Percentiles rank a stretch among this genome's conserved stretches.
phyloP scores from a whole-genome alignment of 1,284 basidiomycete genomes.

The Macrocybe sp. region DNA sequence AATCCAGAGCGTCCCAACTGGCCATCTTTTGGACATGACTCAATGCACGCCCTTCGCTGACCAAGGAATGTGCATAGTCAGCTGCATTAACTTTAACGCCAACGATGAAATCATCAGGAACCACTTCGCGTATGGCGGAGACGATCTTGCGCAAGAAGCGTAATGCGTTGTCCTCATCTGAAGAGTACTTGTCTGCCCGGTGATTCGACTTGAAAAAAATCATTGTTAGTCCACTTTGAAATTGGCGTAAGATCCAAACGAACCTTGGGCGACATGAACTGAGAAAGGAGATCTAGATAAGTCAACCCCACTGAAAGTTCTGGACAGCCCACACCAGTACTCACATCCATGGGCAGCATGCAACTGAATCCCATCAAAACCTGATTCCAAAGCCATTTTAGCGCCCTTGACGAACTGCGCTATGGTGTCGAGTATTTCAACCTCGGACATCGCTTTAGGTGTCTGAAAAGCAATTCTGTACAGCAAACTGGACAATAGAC shows the following conservation, averaged over 20 bases:
- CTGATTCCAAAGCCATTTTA: constrained; percentile 57
- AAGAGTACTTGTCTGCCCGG: constrained; percentile 63
- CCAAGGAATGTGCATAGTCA: constrained; percentile 66
- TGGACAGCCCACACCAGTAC: constrained; percentile 20
- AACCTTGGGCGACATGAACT: constrained; percentile 81
- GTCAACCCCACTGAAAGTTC: not conserved
- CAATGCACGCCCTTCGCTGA: constrained; percentile 46
- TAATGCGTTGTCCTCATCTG: constrained; percentile 39
- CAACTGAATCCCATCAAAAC: constrained; percentile 88
- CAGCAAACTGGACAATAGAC: constrained; percentile 35
- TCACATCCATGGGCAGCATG: constrained; percentile 89
- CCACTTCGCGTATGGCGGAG: constrained; percentile 50
- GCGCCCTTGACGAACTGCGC: constrained; percentile 71
- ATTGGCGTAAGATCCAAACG: constrained; percentile 5
- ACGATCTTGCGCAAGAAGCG: constrained; percentile 66
- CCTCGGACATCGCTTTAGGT: constrained; percentile 55
- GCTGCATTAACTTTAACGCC: constrained; percentile 87
- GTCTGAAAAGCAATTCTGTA: constrained; percentile 57
- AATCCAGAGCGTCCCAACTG: constrained; percentile 64
- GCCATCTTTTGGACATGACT: constrained; percentile 63
- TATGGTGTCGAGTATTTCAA: constrained; percentile 62
- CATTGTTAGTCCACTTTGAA: not conserved
- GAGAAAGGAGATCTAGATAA: constrained; percentile 69
- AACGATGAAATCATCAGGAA: constrained; percentile 63
- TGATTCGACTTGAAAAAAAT: constrained; percentile 55